A percentile compares a stretch with the other conserved stretches of the same genome.
Conservation (phyloP, 2,329 filamentous ascomycete species). For the Trichoderma asperellum region DNA sequence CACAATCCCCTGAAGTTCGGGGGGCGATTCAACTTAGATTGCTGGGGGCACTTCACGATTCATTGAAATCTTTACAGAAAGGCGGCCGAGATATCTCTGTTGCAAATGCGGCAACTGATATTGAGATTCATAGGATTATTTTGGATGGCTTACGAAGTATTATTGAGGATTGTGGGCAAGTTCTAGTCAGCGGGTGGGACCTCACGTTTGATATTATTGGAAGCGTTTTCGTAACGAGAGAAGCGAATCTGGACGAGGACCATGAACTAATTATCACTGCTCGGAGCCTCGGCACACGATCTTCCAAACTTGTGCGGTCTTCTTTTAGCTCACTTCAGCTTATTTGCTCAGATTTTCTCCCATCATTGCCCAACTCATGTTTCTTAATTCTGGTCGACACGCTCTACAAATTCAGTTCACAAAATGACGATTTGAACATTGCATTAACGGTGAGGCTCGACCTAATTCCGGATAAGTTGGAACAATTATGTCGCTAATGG, state of each 20-base stretch:
- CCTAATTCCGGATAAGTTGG: neutral
- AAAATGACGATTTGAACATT: conserved; percentile 92
- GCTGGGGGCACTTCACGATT: conserved; percentile 66
- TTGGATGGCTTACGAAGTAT: conserved; percentile 81
- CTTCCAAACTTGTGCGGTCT: conserved; percentile 77
- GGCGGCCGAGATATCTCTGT: conserved; percentile 58
- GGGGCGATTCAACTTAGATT: conserved; percentile 72
- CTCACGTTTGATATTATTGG: conserved; percentile 83
- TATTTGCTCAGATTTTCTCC: conserved; percentile 91
- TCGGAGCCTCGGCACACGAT: conserved; percentile 56
- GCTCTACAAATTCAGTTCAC: conserved; percentile 84
- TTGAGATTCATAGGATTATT: conserved; percentile 79
- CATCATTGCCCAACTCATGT: conserved; percentile 70
- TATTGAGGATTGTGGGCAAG: conserved; percentile 86
- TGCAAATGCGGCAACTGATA: conserved; percentile 64
- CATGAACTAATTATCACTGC: conserved; percentile 39
- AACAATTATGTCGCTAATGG: neutral
- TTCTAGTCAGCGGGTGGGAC: conserved; percentile 80
- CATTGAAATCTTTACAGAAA: conserved; percentile 59
- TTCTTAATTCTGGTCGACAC: conserved; percentile 82
- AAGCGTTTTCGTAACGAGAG: conserved; percentile 69
- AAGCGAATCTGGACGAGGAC: conserved; percentile 43
- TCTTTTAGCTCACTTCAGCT: conserved; percentile 90
- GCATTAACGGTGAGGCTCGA: conserved; percentile 73
- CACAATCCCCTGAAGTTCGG: conserved; percentile 54